Evolutionary conservation across 2,329 filamentous ascomycete genomes (phyloP), one percentile per base, ranked within the genome.

Genomic region (Claviceps capensis): DNA sequence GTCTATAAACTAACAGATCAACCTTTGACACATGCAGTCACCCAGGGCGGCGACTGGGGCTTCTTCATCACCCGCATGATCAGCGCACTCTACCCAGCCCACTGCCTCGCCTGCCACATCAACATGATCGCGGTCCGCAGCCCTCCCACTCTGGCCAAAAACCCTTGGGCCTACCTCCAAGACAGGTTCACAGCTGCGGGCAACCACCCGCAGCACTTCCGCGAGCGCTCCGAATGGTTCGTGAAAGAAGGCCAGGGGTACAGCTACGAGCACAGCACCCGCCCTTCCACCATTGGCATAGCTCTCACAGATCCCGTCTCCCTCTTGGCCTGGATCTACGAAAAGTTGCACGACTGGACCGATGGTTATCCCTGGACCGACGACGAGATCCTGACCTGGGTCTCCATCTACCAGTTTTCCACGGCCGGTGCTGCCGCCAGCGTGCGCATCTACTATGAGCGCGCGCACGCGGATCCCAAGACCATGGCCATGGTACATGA

Each of bases 301-400:
- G 80, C 73, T 0, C 71, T 90, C 3, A 73, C 78, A 0, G 85
- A 89, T 62, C 87, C 86, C 0, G 77, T 86, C 0, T 84, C 77
- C 0, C 68, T 88, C 3, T 70, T 91, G 1, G 79, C 84, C 0
- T 93, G 87, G 87, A 81, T 91, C 37, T 86, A 86, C 57, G 87
- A 91, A 67, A 91, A 91, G 63, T 68, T 91, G 40, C 79, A 83
- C 57, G 82, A 86, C 58, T 91, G 86, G 86, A 82, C 81, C 0
- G 85, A 90, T 59, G 60, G 59, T 1, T 88, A 88, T 60, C 69
- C 76, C 0, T 90, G 85, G 85, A 83, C 79, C 0, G 82, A 88
- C 55, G 84, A 89, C 51, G 85, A 90, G 67, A 75, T 90, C 8
- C 67, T 87, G 26, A 86, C 81, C 0, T 91, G 85, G 86, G 67